These are phyloP conservation scores for Acer yangbiense DNA, from an alignment of 345 rosid genomes.

Conservation along the genomic window DNA sequence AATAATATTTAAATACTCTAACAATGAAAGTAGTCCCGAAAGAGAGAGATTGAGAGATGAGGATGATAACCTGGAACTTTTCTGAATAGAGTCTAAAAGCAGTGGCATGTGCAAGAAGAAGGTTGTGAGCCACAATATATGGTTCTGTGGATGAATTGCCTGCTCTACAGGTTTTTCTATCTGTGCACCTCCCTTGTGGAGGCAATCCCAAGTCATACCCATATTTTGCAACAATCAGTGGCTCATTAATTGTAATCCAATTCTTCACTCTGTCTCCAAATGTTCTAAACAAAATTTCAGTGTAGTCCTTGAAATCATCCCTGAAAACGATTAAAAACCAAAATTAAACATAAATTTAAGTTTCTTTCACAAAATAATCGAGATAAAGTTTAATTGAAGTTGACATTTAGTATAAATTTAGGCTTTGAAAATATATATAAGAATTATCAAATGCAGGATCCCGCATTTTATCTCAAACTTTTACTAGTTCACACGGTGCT, in stretches of 20 bases:
- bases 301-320: constrained; percentile 47
- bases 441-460: too few relatives aligned
- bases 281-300: constrained; percentile 38
- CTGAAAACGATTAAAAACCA: constrained; percentile 17
- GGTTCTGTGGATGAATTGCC: constrained; percentile 50
- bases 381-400: neutral
- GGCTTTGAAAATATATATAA: too few relatives aligned
- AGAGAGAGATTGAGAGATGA: neutral
- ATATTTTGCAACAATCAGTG: constrained; percentile 25
- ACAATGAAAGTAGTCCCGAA: too few relatives aligned
- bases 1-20: too few relatives aligned
- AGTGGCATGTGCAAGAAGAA: constrained; percentile 10
- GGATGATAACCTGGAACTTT: constrained; percentile 32
- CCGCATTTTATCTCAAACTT: neutral
- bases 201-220: constrained; percentile 27
- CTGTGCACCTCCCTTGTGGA: constrained; percentile 41
- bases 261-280: constrained; percentile 52
- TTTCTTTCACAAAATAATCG: neutral
- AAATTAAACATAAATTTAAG: neutral
- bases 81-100: constrained; percentile 41
- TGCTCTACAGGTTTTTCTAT: constrained; percentile 1
- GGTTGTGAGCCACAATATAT: constrained; percentile 34
- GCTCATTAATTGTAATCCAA: constrained; percentile 55
- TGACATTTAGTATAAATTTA: neutral
- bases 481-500: neutral